These are phyloP conservation scores for Corylus avellana DNA, from an alignment of 306 rosid species.

Conservation along the genomic window DNA sequence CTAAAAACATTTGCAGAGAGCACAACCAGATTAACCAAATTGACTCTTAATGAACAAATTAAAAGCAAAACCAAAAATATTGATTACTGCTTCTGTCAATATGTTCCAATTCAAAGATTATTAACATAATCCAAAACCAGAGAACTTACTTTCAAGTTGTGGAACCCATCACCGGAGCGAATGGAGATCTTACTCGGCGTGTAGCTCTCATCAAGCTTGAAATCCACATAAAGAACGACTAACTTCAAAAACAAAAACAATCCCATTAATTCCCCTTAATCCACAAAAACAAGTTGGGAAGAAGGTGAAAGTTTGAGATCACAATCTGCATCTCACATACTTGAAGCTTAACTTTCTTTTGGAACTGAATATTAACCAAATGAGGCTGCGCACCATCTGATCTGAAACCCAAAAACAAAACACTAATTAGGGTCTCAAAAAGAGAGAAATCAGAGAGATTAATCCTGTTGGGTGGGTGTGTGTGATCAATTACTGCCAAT, in stretches of 20 bases:
- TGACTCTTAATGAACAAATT: not conserved
- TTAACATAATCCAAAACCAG: not conserved
- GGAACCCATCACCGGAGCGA: constrained; percentile 92
- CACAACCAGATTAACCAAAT: constrained; percentile 18
- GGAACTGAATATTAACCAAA: constrained; percentile 86
- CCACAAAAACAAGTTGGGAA: not conserved
- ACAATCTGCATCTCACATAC: constrained; percentile 32
- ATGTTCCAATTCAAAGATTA: not conserved
- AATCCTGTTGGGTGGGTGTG: not conserved
- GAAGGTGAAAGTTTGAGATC: not conserved
- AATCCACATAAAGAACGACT: constrained; percentile 82
- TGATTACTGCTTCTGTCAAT: not conserved
- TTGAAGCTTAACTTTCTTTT: constrained; percentile 85
- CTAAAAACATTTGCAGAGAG: constrained; percentile 43
- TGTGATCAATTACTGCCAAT: constrained; percentile 66
- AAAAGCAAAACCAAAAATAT: not conserved
- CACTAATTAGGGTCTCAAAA: not conserved
- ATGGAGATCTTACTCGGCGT: constrained; percentile 82
- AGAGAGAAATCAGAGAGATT: not conserved
- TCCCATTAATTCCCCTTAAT: not conserved
- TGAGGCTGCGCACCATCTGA: constrained; percentile 97
- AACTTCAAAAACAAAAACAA: constrained; percentile 43
- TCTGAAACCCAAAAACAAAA: constrained; percentile 40
- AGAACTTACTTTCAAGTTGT: constrained; percentile 71
- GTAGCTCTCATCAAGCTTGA: constrained; percentile 95